Base-by-base conservation (phyloP, 169 alveolate species). In the Cyclospora cayetanensis region DNA sequence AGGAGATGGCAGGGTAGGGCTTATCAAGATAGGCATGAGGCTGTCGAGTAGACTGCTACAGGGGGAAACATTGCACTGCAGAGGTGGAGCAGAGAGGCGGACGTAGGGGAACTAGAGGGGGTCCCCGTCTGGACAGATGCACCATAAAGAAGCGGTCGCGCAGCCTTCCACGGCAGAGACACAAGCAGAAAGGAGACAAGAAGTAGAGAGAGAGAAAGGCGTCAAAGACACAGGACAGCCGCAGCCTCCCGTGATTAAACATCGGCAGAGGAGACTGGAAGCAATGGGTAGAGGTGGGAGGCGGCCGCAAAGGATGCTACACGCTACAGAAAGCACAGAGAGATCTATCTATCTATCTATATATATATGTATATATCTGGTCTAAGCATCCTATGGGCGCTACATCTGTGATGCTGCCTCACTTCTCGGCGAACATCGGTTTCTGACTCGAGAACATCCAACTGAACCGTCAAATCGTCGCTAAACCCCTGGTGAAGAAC, bases 391-490 rank as follows among this genome's bases (percentile, higher is more conserved):
- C 15, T 39, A n/a, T 1, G 74, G 7, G 22, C 31, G 35, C 42
- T 22, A 39, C 74, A 20, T 9, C 42, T 34, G 70, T 4, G 9
- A 27, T 4, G 22, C 15, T n/a, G 46, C 12, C 91, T 70, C 66
- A 90, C 93, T n/a, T 72, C 93, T 43, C 83, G 72, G 34, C 93
- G 89, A 31, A 66, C 15, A 41, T 79, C 85, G 34, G 84, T 46
- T 27, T 90, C 93, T 35, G 46, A 66, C 70, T 90, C 93, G 53
- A 90, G 29, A 29, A 52, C 53, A 4, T 84, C 82, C 35, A 90
- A 53, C 68, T 90, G 90, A 25, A 77, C 79, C 86, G 31, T 31
- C 79, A 68, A 2, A 37, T 86, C 92, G 4, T 68, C 86, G 55
- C 72, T 37, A 20, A 86, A 46, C 3, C 92, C 92, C 92, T 86